These are phyloP conservation scores for Austroboletus olivaceoglutinosus DNA, from an alignment of 1,284 basidiomycete species.

Conservation along the genomic window DNA sequence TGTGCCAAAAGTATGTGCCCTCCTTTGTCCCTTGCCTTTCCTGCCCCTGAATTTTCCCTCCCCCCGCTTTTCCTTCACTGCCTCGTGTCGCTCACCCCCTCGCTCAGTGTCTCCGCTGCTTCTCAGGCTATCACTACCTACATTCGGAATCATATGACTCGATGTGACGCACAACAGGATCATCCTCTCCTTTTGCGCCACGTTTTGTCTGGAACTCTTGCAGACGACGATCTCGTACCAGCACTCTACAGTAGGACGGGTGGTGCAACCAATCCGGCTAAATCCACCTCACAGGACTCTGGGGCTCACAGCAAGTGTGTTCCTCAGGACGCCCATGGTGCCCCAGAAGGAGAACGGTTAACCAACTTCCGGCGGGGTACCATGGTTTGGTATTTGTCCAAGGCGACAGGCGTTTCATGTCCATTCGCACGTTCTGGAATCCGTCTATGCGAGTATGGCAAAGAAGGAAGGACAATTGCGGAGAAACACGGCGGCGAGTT, in stretches of 20 bases:
- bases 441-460: constrained; percentile 61
- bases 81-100: constrained; percentile 16
- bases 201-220: constrained; percentile 61
- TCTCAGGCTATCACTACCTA: constrained; percentile 77
- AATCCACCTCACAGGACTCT: constrained; percentile 27
- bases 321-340: constrained; percentile 1
- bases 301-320: constrained; percentile 9
- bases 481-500: constrained; percentile 10
- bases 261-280: constrained; percentile 54
- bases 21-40: constrained; percentile 10
- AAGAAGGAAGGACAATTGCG: constrained; percentile 42
- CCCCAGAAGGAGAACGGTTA: constrained; percentile 39
- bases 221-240: constrained; percentile 69
- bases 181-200: constrained; percentile 72
- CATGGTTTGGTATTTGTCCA: constrained; percentile 74
- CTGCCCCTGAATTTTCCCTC: constrained; percentile 2
- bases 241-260: constrained; percentile 67
- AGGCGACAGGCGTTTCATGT: constrained; percentile 68
- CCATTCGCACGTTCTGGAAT: constrained; percentile 72
- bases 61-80: constrained; percentile 4
- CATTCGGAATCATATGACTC: constrained; percentile 65
- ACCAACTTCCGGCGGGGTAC: constrained; percentile 79
- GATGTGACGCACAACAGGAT: constrained; percentile 68
- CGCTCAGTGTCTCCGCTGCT: constrained; percentile 63
- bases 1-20: constrained; percentile 67